Evolutionary conservation across 1,139 yeast species (phyloP), one percentile per base, ranked within the genome.

Genomic region (Blastobotrys buckinghamii): DNA sequence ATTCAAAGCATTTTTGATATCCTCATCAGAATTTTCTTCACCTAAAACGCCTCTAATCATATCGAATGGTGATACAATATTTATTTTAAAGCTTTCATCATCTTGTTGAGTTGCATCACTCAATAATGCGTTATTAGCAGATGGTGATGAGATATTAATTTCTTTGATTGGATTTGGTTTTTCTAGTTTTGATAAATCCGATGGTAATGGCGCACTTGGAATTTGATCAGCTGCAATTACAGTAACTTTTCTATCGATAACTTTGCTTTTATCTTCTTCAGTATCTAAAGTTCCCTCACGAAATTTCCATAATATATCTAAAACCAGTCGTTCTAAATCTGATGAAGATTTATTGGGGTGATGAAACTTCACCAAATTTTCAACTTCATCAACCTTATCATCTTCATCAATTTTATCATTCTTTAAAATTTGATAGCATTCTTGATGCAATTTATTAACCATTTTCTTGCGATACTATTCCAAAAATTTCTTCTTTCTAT

Each of bases 301-400:
- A 50, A 71, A 75, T 27, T 58, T 62, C 74, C 75, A 70, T 44
- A 72, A 53, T 15, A 71, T 65, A 43, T 70, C 74, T 53, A 72
- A 58, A 6, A 71, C 71, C 57, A 53, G 45, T 24, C 69, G 59
- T 50, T 56, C 72, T 51, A 51, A 53, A 44, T 49, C 66, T 13
- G 29, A 54, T 4, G 48, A 49, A 17, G 34, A 32, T 43, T 53
- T 45, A 12, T 47, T 47, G 1, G 56, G 54, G 20, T 54, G 57
- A 30, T 54, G 50, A 30, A 50, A 50, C 5, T 50, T 50, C 17
- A 70, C 71, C 2, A 67, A 53, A 13, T 59, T 63, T 49, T 71
- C 73, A 12, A 71, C 59, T 45, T 51, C 50, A 50, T 70, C 74
- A 16, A 71, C 63, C 41, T 63, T 61, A 43, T 69, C 72, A 53